A percentile compares a stretch with the other conserved stretches of the same genome.
Evolutionary conservation across 2,329 filamentous ascomycete genomes (phyloP).

Genomic region (Neurospora sp.): DNA sequence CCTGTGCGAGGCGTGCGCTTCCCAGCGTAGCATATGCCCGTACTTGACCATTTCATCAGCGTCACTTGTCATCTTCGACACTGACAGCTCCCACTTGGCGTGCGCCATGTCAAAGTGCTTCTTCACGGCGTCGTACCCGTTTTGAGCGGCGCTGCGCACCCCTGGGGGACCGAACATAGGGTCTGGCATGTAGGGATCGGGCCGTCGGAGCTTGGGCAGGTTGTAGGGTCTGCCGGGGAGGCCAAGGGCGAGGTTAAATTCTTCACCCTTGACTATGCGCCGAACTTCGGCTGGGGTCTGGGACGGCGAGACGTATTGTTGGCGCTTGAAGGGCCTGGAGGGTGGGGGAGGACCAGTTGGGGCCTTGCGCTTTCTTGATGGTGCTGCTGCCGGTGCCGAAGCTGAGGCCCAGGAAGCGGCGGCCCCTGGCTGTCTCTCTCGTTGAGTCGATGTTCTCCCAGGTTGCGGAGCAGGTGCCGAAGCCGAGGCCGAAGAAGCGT

Average conservation of each 20-base stretch:
- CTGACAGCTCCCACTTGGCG: fast-evolving
- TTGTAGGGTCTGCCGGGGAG: not conserved
- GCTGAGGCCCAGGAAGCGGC: not conserved
- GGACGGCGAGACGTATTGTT: not conserved
- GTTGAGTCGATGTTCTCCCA: not conserved
- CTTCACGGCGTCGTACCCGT: not conserved
- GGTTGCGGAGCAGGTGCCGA: not conserved
- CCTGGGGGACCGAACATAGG: too few species aligned
- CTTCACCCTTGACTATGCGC: not conserved
- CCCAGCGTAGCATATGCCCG: not conserved
- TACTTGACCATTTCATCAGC: not conserved
- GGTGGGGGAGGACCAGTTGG: not conserved
- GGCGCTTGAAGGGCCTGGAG: not conserved
- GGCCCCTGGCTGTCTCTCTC: not conserved
- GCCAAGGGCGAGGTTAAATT: not conserved
- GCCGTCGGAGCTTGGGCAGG: not conserved
- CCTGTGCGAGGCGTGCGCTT: not conserved
- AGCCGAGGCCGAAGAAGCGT: not conserved
- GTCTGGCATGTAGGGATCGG: not conserved
- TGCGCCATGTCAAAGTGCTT: not conserved
- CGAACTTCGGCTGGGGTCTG: not conserved
- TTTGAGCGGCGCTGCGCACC: not conserved
- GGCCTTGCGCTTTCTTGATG: not conserved
- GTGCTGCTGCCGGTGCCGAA: not conserved
- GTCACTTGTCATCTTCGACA: not conserved